These are phyloP conservation scores for Heimioporus retisporus DNA, from an alignment of 1,284 basidiomycete genomes.

Conservation along the genomic window DNA sequence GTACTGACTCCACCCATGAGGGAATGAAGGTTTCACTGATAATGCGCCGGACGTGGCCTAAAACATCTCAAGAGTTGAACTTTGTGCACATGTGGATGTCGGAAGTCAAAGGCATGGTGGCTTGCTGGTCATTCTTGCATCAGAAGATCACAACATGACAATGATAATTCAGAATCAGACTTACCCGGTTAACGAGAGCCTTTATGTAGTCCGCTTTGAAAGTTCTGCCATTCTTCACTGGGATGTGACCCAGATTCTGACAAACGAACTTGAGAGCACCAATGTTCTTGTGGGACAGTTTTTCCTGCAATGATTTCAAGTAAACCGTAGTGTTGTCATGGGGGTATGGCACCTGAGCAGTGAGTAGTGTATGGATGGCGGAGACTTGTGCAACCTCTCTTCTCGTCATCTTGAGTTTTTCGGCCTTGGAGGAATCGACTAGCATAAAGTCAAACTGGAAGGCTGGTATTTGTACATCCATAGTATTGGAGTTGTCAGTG, in stretches of 20 bases:
- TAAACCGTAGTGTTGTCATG: neutral
- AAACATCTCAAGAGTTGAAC: neutral
- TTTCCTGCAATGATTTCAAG: neutral
- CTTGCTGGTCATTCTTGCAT: neutral
- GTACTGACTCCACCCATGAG: slow-evolving; percentile 42
- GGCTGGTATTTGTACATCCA: neutral
- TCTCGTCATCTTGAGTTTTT: neutral
- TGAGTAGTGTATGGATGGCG: neutral
- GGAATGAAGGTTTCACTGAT: slow-evolving; percentile 39
- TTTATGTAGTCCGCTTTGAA: neutral
- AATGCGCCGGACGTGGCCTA: slow-evolving; percentile 21
- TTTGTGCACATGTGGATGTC: slow-evolving; percentile 5
- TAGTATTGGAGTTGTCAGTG: neutral
- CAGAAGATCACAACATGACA: neutral
- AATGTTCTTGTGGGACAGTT: neutral
- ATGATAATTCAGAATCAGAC: neutral
- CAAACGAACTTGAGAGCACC: neutral
- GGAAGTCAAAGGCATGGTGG: neutral
- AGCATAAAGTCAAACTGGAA: too few species aligned
- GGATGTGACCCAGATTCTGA: neutral
- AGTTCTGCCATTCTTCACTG: neutral
- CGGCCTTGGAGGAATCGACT: too few species aligned
- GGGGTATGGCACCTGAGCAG: neutral
- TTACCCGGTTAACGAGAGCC: neutral
- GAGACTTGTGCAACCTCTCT: neutral